Percentiles rank a stretch among this genome's conserved stretches.
phyloP scores from a whole-genome alignment of 257 asterid genomes.

The Capsicum pubescens region DNA sequence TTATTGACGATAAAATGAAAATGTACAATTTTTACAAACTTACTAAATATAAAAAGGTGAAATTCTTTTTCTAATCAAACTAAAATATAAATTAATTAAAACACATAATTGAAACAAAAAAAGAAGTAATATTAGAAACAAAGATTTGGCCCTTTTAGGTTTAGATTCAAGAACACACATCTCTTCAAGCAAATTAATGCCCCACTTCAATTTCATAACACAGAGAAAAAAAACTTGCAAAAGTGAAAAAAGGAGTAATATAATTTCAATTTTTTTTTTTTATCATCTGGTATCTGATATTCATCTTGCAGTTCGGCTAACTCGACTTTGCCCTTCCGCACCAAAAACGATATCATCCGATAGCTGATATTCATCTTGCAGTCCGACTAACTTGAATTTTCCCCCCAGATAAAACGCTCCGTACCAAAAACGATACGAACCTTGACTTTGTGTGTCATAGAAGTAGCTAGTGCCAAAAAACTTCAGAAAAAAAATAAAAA shows the following conservation, averaged over 20 bases:
- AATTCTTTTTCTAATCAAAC: neutral
- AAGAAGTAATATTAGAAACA: neutral
- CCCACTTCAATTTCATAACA: conserved; percentile 20
- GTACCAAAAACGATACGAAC: neutral
- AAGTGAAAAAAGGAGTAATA: neutral
- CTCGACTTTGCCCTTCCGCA: neutral
- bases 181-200: conserved; percentile 21
- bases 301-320: neutral
- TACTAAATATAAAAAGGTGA: neutral
- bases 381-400: neutral
- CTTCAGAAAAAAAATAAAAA: neutral
- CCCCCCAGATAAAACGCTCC: neutral
- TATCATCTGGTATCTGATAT: too few relatives aligned
- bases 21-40: neutral
- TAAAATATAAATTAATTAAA: neutral
- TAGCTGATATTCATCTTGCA: neutral
- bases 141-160: neutral
- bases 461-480: neutral
- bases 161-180: neutral
- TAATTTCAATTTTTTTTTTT: neutral
- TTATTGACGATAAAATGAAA: neutral
- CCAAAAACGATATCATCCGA: neutral
- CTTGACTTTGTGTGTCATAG: neutral
- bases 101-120: neutral
- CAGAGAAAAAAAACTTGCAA: neutral